Conservation (phyloP, 225 moss, liverwort and hornwort genomes). For the Marchantia polymorpha region DNA sequence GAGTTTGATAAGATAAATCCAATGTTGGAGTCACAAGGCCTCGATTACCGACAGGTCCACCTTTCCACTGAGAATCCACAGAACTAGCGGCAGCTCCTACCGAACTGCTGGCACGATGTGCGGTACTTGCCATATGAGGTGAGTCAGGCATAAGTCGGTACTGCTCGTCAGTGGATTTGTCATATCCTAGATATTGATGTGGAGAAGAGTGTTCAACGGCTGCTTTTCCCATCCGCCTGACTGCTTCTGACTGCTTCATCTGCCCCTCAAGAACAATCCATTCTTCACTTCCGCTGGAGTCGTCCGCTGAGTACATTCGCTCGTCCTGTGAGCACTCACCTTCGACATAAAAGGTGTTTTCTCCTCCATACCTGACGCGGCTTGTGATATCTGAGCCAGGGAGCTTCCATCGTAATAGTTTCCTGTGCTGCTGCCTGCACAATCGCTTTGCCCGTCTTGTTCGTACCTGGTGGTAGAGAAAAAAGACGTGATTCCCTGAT, state of each 20-base stretch:
- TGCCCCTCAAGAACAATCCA: slow-evolving; percentile 19
- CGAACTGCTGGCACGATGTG: neutral
- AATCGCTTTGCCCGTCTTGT: slow-evolving; percentile 13
- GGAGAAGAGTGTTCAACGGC: neutral
- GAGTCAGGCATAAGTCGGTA: neutral
- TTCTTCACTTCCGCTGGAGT: slow-evolving; percentile 24
- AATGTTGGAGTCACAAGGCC: slow-evolving; percentile 3
- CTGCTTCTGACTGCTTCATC: neutral
- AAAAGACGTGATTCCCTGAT: slow-evolving; percentile 3
- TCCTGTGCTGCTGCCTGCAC: slow-evolving; percentile 18
- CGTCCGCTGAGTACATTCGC: slow-evolving; percentile 34
- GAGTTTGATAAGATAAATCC: neutral
- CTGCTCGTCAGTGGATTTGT: neutral
- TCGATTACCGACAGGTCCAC: neutral
- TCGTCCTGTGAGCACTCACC: slow-evolving; percentile 20
- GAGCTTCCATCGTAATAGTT: slow-evolving; percentile 3
- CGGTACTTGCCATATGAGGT: neutral
- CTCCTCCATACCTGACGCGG: slow-evolving; percentile 11
- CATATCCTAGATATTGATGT: neutral
- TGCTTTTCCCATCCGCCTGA: neutral
- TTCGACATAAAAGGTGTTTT: neutral
- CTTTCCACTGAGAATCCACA: neutral
- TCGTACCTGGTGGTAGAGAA: slow-evolving; percentile 12
- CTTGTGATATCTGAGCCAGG: slow-evolving; percentile 16
- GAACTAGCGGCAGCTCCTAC: neutral